phyloP scores from a whole-genome alignment of 2,329 filamentous ascomycete species.

The Talaromyces amestolkiae region DNA sequence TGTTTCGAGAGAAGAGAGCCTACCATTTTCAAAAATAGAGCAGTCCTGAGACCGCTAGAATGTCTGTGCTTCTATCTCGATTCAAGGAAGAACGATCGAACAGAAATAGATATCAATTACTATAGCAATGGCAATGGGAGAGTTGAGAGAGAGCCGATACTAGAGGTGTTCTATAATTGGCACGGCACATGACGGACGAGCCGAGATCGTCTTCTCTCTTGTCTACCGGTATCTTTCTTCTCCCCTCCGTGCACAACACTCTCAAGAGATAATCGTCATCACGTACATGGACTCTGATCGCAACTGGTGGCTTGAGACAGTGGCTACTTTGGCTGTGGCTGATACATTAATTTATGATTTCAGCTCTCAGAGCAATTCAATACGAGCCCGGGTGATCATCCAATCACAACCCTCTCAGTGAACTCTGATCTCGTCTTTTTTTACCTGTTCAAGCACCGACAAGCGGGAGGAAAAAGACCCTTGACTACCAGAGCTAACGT shows the following conservation, averaged over 20 bases:
- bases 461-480: neutral
- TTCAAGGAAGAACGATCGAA: neutral
- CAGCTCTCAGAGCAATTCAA: neutral
- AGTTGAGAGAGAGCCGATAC: neutral
- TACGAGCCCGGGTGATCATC: slow-evolving; percentile 9
- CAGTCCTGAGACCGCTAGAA: neutral
- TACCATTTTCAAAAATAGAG: neutral
- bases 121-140: neutral
- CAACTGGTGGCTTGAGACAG: slow-evolving; percentile 6
- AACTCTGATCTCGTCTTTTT: neutral
- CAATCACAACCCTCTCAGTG: neutral
- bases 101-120: neutral
- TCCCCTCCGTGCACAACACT: neutral
- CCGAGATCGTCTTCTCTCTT: neutral
- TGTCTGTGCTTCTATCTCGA: neutral
- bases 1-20: slow-evolving; percentile 5
- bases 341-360: neutral
- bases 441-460: neutral
- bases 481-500: neutral
- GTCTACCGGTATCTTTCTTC: neutral
- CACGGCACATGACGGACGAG: neutral
- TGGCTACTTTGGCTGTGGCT: slow-evolving; percentile 13
- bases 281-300: neutral
- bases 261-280: neutral
- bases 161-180: slow-evolving; percentile 2